phyloP scores from a whole-genome alignment of 495 filamentous ascomycete species.

The Podospora sp. region DNA sequence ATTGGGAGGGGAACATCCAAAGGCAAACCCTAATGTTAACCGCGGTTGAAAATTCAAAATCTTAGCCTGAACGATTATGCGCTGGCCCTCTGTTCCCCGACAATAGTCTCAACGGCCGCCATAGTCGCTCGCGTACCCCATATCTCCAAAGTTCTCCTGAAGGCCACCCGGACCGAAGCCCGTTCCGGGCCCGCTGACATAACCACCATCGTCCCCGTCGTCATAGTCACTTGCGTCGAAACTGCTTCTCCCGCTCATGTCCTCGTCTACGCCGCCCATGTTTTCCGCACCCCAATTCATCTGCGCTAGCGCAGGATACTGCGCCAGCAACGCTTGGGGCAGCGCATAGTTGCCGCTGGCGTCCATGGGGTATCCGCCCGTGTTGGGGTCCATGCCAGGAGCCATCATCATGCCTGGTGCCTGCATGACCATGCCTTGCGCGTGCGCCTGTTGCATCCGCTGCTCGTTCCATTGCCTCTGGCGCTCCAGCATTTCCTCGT shows the following conservation, averaged over 20 bases:
- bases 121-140: slow-evolving; percentile 57
- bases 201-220: slow-evolving; percentile 61
- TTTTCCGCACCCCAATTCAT: slow-evolving; percentile 71
- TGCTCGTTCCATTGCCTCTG: slow-evolving; percentile 68
- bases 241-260: slow-evolving; percentile 79
- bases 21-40: background rate
- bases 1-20: background rate
- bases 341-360: slow-evolving; percentile 65
- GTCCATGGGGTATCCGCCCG: slow-evolving; percentile 52
- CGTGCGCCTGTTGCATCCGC: slow-evolving; percentile 58
- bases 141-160: slow-evolving; percentile 52
- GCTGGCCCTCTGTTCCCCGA: background rate
- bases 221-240: slow-evolving; percentile 85
- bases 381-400: slow-evolving; percentile 46
- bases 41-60: background rate
- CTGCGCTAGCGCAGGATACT: slow-evolving; percentile 86
- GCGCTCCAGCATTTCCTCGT: slow-evolving; percentile 82
- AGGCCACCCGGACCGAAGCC: slow-evolving; percentile 53
- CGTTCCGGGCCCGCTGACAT: slow-evolving; percentile 56
- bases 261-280: slow-evolving; percentile 65
- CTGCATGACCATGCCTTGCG: slow-evolving; percentile 51
- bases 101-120: slow-evolving; percentile 41
- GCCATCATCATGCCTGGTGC: slow-evolving; percentile 45
- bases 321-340: slow-evolving; percentile 82
- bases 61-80: background rate